Conservation (phyloP, 805 yeast genomes). For the Zygosaccharomyces siamensis region DNA sequence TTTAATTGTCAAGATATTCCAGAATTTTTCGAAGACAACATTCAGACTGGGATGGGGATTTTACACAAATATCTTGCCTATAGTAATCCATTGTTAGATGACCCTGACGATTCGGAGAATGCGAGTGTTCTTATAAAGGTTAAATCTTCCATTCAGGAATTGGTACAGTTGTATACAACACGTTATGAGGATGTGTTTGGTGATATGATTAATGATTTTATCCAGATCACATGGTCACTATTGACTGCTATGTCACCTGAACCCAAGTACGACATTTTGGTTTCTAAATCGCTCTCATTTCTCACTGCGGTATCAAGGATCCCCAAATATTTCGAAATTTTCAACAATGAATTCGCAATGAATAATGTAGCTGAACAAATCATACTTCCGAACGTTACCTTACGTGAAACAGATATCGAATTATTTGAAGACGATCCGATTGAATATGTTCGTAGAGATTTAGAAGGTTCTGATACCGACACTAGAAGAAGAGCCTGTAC, state of each 20-base stretch:
- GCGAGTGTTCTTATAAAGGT: slow-evolving; percentile 65
- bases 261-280: slow-evolving; percentile 77
- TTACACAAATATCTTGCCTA: slow-evolving; percentile 76
- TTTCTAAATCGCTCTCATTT: slow-evolving; percentile 74
- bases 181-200: slow-evolving; percentile 90
- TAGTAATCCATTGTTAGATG: slow-evolving; percentile 49
- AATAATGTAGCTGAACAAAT: slow-evolving; percentile 76
- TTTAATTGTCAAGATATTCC: slow-evolving; percentile 97
- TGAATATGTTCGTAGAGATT: slow-evolving; percentile 83
- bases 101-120: slow-evolving; percentile 55
- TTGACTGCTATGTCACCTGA: slow-evolving; percentile 61
- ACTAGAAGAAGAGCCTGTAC: slow-evolving; percentile 91
- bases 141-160: slow-evolving; percentile 78
- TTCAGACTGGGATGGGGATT: slow-evolving; percentile 69
- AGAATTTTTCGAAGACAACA: slow-evolving; percentile 92
- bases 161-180: slow-evolving; percentile 78
- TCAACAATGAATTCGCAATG: slow-evolving; percentile 57
- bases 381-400: slow-evolving; percentile 79
- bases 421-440: slow-evolving; percentile 96
- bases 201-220: slow-evolving; percentile 69
- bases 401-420: slow-evolving; percentile 87
- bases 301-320: slow-evolving; percentile 75
- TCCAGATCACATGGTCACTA: slow-evolving; percentile 76
- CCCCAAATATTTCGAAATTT: slow-evolving; percentile 60
- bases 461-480: slow-evolving; percentile 93